Conservation (phyloP, 106 monocot genomes). For the Acanthochlamys bracteata region DNA sequence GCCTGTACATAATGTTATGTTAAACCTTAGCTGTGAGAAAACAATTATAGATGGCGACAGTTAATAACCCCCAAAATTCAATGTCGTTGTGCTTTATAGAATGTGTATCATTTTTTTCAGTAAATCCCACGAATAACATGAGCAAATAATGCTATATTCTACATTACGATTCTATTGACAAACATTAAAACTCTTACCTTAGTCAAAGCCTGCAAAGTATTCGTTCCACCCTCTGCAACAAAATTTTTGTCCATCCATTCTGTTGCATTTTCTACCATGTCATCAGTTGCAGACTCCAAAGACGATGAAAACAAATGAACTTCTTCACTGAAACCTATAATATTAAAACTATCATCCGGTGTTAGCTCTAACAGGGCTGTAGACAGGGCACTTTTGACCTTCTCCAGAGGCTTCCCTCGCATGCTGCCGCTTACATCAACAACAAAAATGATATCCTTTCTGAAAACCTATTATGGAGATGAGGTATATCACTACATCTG, state of each 20-base stretch:
- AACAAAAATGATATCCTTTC: constrained; percentile 70
- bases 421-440: constrained; percentile 95
- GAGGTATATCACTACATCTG: no score
- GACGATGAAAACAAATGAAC: constrained; percentile 64
- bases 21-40: no score
- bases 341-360: constrained; percentile 55
- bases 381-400: constrained; percentile 50
- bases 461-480: constrained; percentile 58
- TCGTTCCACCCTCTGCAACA: constrained; percentile 69
- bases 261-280: constrained; percentile 44
- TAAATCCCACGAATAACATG: no score
- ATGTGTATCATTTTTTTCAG: no score
- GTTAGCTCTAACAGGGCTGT: constrained; percentile 51
- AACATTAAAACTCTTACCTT: constrained; percentile 39
- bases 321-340: constrained; percentile 80
- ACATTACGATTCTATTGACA: no score
- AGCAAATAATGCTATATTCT: no score
- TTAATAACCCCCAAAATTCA: no score
- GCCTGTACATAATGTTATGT: constrained; percentile 43
- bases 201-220: constrained; percentile 55
- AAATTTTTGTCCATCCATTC: constrained; percentile 62
- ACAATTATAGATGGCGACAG: no score
- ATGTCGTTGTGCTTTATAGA: no score
- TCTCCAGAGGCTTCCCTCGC: constrained; percentile 76
- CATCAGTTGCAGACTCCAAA: constrained; percentile 46